Evolutionary conservation across 495 filamentous ascomycete genomes (phyloP).

Genomic region (Collariella sp.): DNA sequence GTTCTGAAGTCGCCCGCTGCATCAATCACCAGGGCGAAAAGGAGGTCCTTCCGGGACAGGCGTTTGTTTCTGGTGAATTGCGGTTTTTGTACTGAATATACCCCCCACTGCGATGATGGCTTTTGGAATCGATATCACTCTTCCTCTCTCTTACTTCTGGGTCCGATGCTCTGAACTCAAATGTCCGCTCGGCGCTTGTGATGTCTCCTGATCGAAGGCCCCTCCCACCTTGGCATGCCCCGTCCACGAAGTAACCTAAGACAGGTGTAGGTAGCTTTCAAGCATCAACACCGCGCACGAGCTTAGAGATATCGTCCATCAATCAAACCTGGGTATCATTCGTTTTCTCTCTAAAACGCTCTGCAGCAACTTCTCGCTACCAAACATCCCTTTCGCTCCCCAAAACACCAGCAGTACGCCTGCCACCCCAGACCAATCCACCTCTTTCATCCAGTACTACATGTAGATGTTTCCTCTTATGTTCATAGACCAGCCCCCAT

Average conservation of each 20-base stretch:
- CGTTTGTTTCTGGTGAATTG: neutral
- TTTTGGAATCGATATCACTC: neutral
- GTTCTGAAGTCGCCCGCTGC: neutral
- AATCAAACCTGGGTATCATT: conserved; percentile 21
- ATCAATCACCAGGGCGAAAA: neutral
- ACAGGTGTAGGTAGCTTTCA: no score
- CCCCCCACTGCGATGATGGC: conserved; percentile 6
- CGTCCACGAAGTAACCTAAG: neutral
- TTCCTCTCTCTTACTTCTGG: neutral
- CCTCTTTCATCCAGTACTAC: no score
- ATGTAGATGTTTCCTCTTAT: no score
- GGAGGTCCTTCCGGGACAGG: neutral
- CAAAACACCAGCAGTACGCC: no score
- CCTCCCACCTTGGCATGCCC: neutral
- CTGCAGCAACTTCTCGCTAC: neutral
- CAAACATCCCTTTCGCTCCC: no score
- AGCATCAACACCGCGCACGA: no score
- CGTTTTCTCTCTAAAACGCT: conserved; percentile 8
- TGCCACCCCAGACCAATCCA: no score
- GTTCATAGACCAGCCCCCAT: no score
- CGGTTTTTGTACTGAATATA: conserved; percentile 6
- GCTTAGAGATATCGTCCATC: neutral
- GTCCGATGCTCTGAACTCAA: neutral
- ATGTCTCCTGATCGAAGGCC: no score
- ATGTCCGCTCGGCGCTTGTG: neutral